A percentile compares a stretch with the other conserved stretches of the same genome.
phyloP scores from a whole-genome alignment of 2,329 filamentous ascomycete genomes.

The Diaporthe citriasiana region DNA sequence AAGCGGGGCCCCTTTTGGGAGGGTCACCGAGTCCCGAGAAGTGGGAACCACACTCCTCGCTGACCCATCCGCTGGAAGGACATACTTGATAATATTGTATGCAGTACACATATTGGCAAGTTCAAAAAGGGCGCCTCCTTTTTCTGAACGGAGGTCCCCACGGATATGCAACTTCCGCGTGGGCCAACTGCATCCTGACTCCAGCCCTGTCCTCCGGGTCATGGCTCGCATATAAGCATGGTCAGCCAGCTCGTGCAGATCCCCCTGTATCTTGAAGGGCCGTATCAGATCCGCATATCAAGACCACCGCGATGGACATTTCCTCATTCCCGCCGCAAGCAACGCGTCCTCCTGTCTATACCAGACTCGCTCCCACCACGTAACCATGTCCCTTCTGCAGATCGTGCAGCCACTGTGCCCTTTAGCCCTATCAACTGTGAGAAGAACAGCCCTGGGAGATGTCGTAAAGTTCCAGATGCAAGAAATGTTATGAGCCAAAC shows the following conservation, averaged over 20 bases:
- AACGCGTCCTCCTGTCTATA: neutral
- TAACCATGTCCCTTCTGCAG: neutral
- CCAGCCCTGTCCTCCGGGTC: conserved; percentile 4
- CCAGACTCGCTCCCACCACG: neutral
- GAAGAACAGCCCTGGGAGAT: neutral
- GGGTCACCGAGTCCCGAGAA: conserved; percentile 38
- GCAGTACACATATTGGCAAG: conserved; percentile 1
- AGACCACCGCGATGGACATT: neutral
- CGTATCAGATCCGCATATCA: neutral
- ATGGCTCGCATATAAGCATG: conserved; percentile 7
- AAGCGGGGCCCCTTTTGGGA: conserved; percentile 34
- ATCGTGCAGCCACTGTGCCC: neutral
- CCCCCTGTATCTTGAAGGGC: neutral
- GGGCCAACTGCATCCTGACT: conserved; percentile 4
- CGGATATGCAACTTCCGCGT: conserved; percentile 20
- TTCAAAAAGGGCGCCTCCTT: conserved; percentile 27
- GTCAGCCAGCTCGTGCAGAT: conserved; percentile 21
- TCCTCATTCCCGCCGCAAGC: neutral
- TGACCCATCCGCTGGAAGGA: neutral
- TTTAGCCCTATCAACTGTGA: neutral
- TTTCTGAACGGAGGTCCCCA: conserved; percentile 13
- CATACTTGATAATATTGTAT: conserved; percentile 10
- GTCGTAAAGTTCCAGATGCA: neutral
- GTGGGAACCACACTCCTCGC: conserved; percentile 36
- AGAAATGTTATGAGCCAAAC: neutral